Percentiles rank a stretch among this genome's conserved stretches.
Evolutionary conservation across 495 filamentous ascomycete species (phyloP).

Genomic region (Podospora tetraspora): DNA sequence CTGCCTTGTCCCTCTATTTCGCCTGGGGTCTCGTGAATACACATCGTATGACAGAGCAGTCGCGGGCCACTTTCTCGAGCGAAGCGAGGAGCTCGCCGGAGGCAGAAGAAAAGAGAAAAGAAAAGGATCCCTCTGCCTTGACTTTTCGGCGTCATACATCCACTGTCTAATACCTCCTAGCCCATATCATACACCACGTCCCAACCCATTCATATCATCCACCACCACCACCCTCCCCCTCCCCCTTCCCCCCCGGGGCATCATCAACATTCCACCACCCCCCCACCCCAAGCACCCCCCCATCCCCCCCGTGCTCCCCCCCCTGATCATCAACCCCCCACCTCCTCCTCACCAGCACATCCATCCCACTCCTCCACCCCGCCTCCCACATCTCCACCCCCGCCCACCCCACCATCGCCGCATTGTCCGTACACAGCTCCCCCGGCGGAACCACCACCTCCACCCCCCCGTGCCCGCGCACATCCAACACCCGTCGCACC

Average conservation of each 20-base stretch:
- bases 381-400: constrained; percentile 86
- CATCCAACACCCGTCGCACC: constrained; percentile 56
- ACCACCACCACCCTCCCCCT: not conserved
- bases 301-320: constrained; percentile 45
- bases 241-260: not conserved
- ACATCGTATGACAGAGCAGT: not conserved
- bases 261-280: constrained; percentile 30
- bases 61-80: no score
- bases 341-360: constrained; percentile 55
- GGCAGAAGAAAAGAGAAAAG: no score
- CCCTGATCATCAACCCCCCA: constrained; percentile 66
- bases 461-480: constrained; percentile 57
- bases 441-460: constrained; percentile 66
- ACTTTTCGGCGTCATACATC: no score
- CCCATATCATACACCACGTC: not conserved
- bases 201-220: not conserved
- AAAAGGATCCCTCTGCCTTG: no score
- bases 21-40: not conserved
- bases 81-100: no score
- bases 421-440: constrained; percentile 84
- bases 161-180: not conserved
- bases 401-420: constrained; percentile 97
- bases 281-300: constrained; percentile 42
- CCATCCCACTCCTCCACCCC: constrained; percentile 61
- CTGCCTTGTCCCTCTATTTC: constrained; percentile 4